A percentile compares a stretch with the other conserved stretches of the same genome.
Evolutionary conservation across 495 filamentous ascomycete species (phyloP).

Genomic region (Hypoxylon crocopeplum): DNA sequence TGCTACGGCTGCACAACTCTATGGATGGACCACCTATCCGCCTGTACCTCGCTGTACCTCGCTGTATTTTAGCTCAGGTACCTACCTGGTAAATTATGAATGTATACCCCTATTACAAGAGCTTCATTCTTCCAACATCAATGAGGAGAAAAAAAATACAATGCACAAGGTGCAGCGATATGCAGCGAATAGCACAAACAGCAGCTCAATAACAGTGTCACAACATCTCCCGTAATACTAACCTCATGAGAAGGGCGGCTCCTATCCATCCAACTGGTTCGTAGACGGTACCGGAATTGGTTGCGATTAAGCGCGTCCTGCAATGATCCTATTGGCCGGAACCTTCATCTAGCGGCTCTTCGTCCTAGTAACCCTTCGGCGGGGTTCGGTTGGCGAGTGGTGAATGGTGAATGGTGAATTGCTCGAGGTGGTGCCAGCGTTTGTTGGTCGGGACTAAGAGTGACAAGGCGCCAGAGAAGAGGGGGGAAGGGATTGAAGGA

Average conservation of each 20-base stretch:
- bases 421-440: constrained; percentile 16
- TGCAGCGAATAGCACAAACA: background rate
- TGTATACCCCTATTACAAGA: too few species aligned
- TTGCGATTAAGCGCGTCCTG: constrained; percentile 40
- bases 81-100: too few species aligned
- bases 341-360: constrained; percentile 28
- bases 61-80: too few species aligned
- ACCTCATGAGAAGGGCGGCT: background rate
- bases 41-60: too few species aligned
- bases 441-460: background rate
- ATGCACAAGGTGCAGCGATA: too few species aligned
- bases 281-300: constrained; percentile 11
- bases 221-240: background rate
- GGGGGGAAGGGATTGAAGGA: too few species aligned
- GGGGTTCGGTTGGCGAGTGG: constrained; percentile 13
- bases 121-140: too few species aligned
- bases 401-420: background rate
- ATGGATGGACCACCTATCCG: too few species aligned
- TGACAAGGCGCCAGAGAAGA: too few species aligned
- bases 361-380: constrained; percentile 13
- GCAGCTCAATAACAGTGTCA: background rate
- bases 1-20: too few species aligned
- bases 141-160: too few species aligned
- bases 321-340: constrained; percentile 35
- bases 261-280: constrained; percentile 22